Evolutionary conservation across 768 basidiomycete genomes (phyloP), one percentile per base, ranked within the genome.

Genomic region (Leccinum imitatum): DNA sequence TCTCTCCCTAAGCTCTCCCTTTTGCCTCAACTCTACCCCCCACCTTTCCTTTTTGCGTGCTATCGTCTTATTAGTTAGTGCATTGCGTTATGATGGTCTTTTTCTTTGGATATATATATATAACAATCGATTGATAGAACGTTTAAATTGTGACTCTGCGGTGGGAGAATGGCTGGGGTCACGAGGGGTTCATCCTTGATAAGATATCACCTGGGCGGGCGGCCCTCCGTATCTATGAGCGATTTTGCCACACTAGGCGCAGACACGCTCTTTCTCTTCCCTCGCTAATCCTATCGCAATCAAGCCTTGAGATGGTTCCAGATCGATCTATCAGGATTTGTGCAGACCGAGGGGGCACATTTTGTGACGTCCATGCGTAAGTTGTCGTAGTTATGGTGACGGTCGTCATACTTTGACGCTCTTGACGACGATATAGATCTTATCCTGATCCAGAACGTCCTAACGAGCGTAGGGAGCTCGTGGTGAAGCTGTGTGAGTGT

Each of bases 271-370:
- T 23, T 21, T 55, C n/a, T n/a, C 25, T 13, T 19, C 31, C 11
- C 5, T 4, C 13, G 10, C 46, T 23, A 27, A 30, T 15, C 37
- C 21, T 19, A 46, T 46, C 44, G 15, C 23, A 46, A 17, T 31
- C 27, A n/a, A 25, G 50, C 14, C 19, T 46, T 46, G 27, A 50
- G 64, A 63, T 67, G 59, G 62, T 91, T 51, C 87, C 89, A 21
- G 86, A 91, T 70, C 83, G 81, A 65, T 94, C 91, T 13, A 87
- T 94, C 59, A 83, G 87, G 56, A 92, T 95, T 62, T 92, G 90
- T 66, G 90, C 90, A 7, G 93, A 95, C 73, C 79, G 93, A 75
- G 94, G 94, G 37, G 95, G 95, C 5, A 97, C 93, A 0, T 96
- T 94, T 75, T 93, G 92, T 68, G 94, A 95, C 71, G 85, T 94